phyloP scores from a whole-genome alignment of 805 yeast species.

The Ogataea zsoltii region DNA sequence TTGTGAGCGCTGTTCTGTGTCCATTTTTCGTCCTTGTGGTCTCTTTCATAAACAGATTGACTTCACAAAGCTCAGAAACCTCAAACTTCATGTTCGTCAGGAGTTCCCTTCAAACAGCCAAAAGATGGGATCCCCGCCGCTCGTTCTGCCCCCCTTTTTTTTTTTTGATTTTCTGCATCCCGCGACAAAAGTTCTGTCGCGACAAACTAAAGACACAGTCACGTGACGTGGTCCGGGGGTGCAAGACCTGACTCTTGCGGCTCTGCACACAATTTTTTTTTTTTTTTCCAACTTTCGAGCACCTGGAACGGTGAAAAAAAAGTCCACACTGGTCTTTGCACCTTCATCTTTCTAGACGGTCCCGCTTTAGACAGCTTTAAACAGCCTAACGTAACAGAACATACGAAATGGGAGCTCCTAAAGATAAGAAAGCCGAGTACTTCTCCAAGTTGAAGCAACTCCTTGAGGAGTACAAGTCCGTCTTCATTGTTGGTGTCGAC shows the following conservation, averaged over 20 bases:
- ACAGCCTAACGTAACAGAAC: slow-evolving; percentile 72
- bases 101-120: slow-evolving; percentile 6
- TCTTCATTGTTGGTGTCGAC: slow-evolving; percentile 99
- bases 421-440: slow-evolving; percentile 96
- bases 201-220: not conserved
- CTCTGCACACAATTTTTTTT: not conserved
- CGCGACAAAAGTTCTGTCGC: slow-evolving; percentile 3
- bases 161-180: slow-evolving; percentile 3
- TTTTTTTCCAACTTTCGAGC: slow-evolving; percentile 1
- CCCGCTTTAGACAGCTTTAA: slow-evolving; percentile 64
- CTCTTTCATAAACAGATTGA: too few species aligned
- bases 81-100: too few species aligned
- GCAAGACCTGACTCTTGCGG: slow-evolving; percentile 4
- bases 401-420: slow-evolving; percentile 99
- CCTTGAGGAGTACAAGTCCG: slow-evolving; percentile 95
- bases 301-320: not conserved
- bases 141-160: not conserved
- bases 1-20: not conserved
- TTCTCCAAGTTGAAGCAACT: slow-evolving; percentile 92
- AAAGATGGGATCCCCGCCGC: not conserved
- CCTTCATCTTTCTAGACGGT: not conserved
- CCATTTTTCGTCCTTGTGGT: not conserved
- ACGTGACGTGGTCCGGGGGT: slow-evolving; percentile 10
- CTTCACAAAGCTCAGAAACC: too few species aligned
- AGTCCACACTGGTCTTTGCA: not conserved